These are phyloP conservation scores for Trypanosoma conorhini DNA, from an alignment of 208 protist species.

Conservation along the genomic window DNA sequence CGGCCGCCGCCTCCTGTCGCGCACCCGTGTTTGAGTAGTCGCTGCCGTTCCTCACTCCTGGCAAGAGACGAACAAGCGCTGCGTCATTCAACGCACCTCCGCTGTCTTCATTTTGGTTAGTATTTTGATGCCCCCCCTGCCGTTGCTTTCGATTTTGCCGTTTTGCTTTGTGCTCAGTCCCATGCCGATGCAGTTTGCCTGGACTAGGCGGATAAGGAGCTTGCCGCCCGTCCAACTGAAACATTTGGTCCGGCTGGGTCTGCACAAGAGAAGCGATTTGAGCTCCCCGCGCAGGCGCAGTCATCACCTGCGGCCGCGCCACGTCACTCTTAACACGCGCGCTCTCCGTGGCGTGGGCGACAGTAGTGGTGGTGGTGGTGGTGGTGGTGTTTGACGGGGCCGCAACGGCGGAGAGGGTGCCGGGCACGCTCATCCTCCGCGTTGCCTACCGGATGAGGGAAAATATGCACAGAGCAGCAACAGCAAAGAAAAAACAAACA, in stretches of 20 bases:
- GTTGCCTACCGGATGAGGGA: constrained; percentile 10
- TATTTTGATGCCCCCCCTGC: neutral
- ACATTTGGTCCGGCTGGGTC: neutral
- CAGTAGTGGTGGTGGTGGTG: neutral
- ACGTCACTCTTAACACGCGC: neutral
- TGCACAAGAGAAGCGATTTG: neutral
- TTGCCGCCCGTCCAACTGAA: neutral
- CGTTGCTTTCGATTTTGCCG: neutral
- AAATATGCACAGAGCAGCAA: constrained; percentile 15
- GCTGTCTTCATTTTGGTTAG: neutral
- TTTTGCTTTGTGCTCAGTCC: no score
- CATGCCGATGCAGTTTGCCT: no score
- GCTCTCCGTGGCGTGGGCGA: neutral
- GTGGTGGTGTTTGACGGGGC: constrained; percentile 32
- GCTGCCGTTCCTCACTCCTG: neutral
- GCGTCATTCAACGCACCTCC: neutral
- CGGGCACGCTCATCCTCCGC: constrained; percentile 31
- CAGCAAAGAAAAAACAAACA: no score
- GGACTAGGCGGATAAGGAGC: no score
- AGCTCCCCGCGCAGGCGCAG: neutral
- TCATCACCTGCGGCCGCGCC: neutral
- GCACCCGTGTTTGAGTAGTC: neutral
- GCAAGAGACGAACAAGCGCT: neutral
- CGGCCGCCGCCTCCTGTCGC: neutral
- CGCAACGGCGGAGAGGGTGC: constrained; percentile 1